phyloP scores from a whole-genome alignment of 2,329 filamentous ascomycete genomes.

The Fusarium subglutinans region DNA sequence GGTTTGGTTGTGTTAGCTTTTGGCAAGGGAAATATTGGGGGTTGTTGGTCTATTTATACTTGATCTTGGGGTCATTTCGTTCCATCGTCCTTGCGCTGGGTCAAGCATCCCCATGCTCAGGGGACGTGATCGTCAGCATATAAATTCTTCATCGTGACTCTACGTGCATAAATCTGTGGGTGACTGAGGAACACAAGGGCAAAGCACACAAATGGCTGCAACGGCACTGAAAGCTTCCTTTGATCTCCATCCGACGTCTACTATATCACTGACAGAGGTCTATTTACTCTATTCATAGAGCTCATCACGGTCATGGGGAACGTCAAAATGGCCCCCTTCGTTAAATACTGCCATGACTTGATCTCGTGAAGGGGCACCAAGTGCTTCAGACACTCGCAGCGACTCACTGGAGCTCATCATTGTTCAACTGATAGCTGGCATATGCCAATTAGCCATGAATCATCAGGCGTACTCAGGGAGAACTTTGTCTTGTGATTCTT shows the following conservation, averaged over 20 bases:
- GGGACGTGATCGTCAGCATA: too few species aligned
- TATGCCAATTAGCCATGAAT: too few species aligned
- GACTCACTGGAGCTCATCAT: neutral
- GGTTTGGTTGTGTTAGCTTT: neutral
- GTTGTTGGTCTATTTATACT: neutral
- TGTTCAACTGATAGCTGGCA: neutral
- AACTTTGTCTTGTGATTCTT: neutral
- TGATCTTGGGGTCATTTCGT: accelerated
- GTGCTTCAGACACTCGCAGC: too few species aligned
- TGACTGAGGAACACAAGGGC: too few species aligned
- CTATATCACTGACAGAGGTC: accelerated
- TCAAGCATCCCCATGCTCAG: accelerated
- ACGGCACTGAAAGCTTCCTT: too few species aligned
- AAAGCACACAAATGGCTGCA: neutral
- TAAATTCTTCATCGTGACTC: neutral
- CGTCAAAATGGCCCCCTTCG: neutral
- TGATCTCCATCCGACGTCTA: too few species aligned
- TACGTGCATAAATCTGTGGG: too few species aligned
- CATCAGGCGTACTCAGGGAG: neutral
- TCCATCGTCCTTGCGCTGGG: neutral
- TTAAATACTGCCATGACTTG: accelerated
- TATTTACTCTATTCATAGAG: neutral
- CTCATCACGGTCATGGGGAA: accelerated
- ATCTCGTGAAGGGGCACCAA: neutral
- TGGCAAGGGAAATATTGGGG: neutral